These are phyloP conservation scores for Mytilinidion resinicola DNA, from an alignment of 495 filamentous ascomycete species.

Conservation along the genomic window DNA sequence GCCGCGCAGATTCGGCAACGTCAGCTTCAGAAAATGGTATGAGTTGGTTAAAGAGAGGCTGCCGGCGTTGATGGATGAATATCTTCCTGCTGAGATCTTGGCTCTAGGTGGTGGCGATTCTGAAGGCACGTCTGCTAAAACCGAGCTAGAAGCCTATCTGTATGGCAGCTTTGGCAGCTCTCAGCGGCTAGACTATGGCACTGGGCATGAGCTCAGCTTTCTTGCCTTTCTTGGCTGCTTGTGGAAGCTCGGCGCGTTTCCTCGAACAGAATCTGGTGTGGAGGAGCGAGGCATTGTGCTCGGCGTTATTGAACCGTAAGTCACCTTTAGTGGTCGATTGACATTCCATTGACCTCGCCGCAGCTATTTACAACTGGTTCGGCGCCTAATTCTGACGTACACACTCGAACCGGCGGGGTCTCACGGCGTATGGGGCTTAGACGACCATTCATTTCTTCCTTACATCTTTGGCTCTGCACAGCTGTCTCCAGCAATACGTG, in stretches of 20 bases:
- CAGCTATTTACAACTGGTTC: constrained; percentile 81
- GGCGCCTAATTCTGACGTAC: constrained; percentile 80
- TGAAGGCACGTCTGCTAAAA: constrained; percentile 40
- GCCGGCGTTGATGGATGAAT: constrained; percentile 52
- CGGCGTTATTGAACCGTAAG: constrained; percentile 74
- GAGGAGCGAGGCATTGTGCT: constrained; percentile 73
- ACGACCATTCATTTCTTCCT: constrained; percentile 94
- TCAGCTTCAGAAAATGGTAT: constrained; percentile 80
- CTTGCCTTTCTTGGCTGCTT: constrained; percentile 81
- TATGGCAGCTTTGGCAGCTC: constrained; percentile 81
- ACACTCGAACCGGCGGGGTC: constrained; percentile 94
- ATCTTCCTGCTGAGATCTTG: constrained; percentile 47
- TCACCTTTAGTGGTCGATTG: neutral
- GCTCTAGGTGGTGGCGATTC: neutral
- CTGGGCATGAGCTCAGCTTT: constrained; percentile 92
- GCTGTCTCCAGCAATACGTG: constrained; percentile 62
- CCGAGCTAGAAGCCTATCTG: constrained; percentile 74
- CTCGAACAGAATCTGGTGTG: constrained; percentile 42
- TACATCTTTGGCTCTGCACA: constrained; percentile 96
- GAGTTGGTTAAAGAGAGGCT: constrained; percentile 55
- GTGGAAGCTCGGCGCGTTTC: constrained; percentile 84
- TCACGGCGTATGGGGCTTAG: constrained; percentile 92
- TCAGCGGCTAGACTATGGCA: constrained; percentile 89
- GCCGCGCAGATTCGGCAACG: constrained; percentile 84
- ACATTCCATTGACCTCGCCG: constrained; percentile 1